Evolutionary conservation across 805 yeast species (phyloP).

Genomic region (Candida oleophila): DNA sequence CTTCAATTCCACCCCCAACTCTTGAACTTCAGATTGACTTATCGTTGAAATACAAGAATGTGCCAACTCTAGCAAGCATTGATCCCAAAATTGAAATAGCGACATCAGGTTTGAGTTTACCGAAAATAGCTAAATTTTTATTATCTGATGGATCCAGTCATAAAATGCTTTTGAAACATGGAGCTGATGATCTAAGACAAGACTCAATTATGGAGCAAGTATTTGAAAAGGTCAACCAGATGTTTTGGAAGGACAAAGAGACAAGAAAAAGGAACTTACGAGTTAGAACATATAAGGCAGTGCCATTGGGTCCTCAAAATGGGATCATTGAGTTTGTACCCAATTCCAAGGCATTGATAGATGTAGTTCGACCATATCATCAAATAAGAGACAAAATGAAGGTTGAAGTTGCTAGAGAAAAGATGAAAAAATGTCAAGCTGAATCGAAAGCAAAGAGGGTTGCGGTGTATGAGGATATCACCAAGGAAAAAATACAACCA

Average conservation of each 20-base stretch:
- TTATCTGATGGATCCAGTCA: conserved; percentile 59
- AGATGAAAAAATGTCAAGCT: conserved; percentile 60
- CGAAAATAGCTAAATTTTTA: conserved; percentile 65
- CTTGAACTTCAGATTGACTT: conserved; percentile 40
- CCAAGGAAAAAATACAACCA: conserved; percentile 54
- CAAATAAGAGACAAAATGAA: conserved; percentile 41
- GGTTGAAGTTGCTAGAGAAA: conserved; percentile 57
- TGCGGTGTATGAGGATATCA: conserved; percentile 47
- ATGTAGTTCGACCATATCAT: conserved; percentile 68
- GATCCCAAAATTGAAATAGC: conserved; percentile 58
- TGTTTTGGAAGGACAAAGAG: conserved; percentile 55
- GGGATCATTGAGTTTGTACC: conserved; percentile 91
- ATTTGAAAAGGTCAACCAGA: conserved; percentile 76
- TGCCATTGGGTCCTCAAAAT: conserved; percentile 82
- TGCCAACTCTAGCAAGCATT: conserved; percentile 50
- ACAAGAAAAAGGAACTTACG: conserved; percentile 57
- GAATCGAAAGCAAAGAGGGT: conserved; percentile 44
- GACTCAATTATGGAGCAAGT: conserved; percentile 98
- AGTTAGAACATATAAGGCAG: conserved; percentile 82
- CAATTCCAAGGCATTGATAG: conserved; percentile 69
- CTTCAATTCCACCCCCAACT: conserved; percentile 70
- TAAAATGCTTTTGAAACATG: conserved; percentile 72
- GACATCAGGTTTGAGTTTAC: conserved; percentile 79
- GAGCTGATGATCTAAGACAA: conserved; percentile 89
- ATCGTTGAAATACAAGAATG: conserved; percentile 41